Conservation (phyloP, 495 filamentous ascomycete genomes). For the Penicillium diatomitis region DNA sequence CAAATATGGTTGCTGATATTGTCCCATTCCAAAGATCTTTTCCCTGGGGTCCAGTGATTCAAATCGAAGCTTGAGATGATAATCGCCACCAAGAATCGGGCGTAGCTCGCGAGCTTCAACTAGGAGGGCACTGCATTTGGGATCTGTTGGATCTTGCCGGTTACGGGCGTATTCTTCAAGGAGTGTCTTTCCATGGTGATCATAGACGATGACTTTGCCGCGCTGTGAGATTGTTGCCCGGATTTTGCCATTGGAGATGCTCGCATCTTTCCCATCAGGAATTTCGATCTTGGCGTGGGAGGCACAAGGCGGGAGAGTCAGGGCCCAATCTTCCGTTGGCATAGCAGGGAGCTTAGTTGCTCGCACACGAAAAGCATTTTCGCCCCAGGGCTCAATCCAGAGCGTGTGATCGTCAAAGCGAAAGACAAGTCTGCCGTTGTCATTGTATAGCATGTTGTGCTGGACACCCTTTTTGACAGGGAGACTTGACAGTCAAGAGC, state of each 20-base stretch:
- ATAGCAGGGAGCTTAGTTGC: conserved; percentile 40
- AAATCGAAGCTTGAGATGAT: conserved; percentile 43
- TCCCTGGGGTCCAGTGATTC: conserved; percentile 42
- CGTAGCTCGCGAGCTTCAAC: conserved; percentile 47
- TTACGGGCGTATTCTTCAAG: conserved; percentile 51
- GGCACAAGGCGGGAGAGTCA: conserved; percentile 19
- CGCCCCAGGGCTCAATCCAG: conserved; percentile 48
- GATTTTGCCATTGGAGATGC: conserved; percentile 43
- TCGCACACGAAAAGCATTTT: conserved; percentile 43
- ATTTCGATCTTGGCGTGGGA: conserved; percentile 14
- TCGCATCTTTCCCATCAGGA: conserved; percentile 22
- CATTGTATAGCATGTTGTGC: conserved; percentile 32
- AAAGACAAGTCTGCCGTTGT: conserved; percentile 34
- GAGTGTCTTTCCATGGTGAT: conserved; percentile 31
- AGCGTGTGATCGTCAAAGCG: conserved; percentile 44
- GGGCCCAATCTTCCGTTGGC: conserved; percentile 46
- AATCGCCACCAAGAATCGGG: conserved; percentile 42
- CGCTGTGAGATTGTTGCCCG: conserved; percentile 34
- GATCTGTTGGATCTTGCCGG: conserved; percentile 40
- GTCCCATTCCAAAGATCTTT: conserved; percentile 54
- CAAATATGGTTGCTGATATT: conserved; percentile 49
- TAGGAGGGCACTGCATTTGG: conserved; percentile 45
- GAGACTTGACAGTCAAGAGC: no score
- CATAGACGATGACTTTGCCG: conserved; percentile 44
- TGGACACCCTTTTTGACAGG: no score